A percentile compares a stretch with the other conserved stretches of the same genome.
Conservation (phyloP, 140 eudicot species). For the Cichorium intybus region DNA sequence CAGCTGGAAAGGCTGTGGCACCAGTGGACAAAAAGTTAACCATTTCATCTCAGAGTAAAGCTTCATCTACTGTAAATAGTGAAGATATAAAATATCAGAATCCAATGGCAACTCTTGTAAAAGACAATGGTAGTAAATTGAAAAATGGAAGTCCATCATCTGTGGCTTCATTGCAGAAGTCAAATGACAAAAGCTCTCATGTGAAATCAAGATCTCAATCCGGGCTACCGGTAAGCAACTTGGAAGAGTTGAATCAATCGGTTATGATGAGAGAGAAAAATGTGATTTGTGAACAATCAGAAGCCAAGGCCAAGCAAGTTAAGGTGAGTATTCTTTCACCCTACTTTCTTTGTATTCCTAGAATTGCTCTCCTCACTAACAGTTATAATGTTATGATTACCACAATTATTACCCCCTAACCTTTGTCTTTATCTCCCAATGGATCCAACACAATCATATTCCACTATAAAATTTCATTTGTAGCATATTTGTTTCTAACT, state of each 20-base stretch:
- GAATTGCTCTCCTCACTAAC: too few species aligned
- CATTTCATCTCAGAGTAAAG: conserved; percentile 38
- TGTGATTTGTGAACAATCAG: conserved; percentile 45
- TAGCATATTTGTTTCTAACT: too few species aligned
- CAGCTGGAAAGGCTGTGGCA: conserved; percentile 41
- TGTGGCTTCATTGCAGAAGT: conserved; percentile 36
- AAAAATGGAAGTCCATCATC: conserved; percentile 52
- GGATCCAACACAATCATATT: too few species aligned
- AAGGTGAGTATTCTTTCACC: conserved; percentile 43
- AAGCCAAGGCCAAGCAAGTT: conserved; percentile 40
- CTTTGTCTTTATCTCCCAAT: too few species aligned
- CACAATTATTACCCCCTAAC: too few species aligned
- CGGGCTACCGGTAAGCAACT: conserved; percentile 37
- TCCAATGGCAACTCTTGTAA: conserved; percentile 38
- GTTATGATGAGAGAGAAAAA: conserved; percentile 46
- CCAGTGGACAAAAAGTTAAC: conserved; percentile 39
- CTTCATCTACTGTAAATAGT: conserved; percentile 24
- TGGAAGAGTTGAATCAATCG: conserved; percentile 41
- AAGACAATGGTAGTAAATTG: conserved; percentile 45
- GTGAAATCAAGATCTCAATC: conserved; percentile 38
- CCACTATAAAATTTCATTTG: too few species aligned
- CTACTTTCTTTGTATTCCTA: conserved; percentile 1
- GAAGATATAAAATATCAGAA: conserved; percentile 48
- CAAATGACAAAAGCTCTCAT: conserved; percentile 41
- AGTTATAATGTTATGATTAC: too few species aligned